Evolutionary conservation across 129 eudicot species (phyloP).

Genomic region (Flaveria trinervia): DNA sequence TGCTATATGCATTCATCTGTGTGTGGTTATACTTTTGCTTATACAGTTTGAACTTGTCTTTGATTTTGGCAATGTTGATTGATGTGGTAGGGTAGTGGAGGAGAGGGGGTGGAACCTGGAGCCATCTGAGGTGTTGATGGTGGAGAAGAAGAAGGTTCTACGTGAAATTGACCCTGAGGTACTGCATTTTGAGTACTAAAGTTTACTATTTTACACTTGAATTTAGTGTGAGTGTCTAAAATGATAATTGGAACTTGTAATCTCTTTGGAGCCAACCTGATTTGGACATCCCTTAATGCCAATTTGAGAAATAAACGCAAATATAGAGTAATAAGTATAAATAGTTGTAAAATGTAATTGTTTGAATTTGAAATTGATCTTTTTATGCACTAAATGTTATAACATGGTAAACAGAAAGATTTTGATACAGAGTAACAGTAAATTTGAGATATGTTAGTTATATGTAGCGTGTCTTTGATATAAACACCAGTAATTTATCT

Average conservation of each 20-base stretch:
- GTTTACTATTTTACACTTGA: not conserved
- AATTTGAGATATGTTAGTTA: not conserved
- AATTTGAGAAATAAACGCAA: not conserved
- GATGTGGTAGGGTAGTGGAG: slow-evolving; percentile 48
- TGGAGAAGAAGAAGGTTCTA: slow-evolving; percentile 57
- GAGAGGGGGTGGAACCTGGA: slow-evolving; percentile 36
- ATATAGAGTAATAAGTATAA: not conserved
- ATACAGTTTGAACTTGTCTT: slow-evolving; percentile 5
- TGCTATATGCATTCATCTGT: slow-evolving; percentile 11
- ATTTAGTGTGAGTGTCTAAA: not conserved
- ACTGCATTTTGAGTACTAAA: slow-evolving; percentile 10
- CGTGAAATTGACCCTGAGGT: slow-evolving; percentile 89
- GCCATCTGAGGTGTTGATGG: slow-evolving; percentile 42
- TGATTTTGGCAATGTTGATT: slow-evolving; percentile 30
- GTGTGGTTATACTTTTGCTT: slow-evolving; percentile 5
- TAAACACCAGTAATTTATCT: not conserved
- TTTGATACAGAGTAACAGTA: not conserved
- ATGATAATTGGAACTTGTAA: not conserved
- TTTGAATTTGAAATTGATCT: not conserved
- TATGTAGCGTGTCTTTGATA: not conserved
- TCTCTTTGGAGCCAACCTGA: not conserved
- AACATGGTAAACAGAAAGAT: not conserved
- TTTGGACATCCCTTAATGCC: not conserved
- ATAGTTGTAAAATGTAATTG: not conserved
- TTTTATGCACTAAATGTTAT: not conserved